A percentile compares a stretch with the other conserved stretches of the same genome.
These are phyloP conservation scores for Exophiala dermatitidis DNA, from an alignment of 2,329 filamentous ascomycete species.

Conservation along the genomic window DNA sequence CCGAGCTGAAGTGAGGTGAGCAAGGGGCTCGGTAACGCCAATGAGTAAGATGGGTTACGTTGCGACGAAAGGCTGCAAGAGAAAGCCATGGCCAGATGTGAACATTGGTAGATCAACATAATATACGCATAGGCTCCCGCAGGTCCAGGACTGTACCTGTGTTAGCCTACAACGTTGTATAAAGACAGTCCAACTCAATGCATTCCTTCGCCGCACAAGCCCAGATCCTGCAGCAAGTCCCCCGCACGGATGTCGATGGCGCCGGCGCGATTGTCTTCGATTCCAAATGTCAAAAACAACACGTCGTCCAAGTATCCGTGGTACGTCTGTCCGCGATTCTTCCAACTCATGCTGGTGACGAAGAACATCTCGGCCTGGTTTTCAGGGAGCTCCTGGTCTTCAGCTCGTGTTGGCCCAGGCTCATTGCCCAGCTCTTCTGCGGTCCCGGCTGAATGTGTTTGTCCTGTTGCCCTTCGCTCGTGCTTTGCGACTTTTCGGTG, in stretches of 20 bases:
- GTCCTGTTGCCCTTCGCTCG: neutral
- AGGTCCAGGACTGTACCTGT: too few relatives aligned
- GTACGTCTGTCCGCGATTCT: slow-evolving; percentile 41
- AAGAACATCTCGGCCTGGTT: slow-evolving; percentile 47
- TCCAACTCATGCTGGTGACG: slow-evolving; percentile 52
- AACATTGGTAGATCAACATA: too few relatives aligned
- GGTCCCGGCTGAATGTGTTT: neutral
- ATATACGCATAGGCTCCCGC: too few relatives aligned
- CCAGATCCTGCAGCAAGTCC: slow-evolving; percentile 43
- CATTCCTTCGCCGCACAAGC: slow-evolving; percentile 6
- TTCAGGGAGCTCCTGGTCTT: slow-evolving; percentile 25
- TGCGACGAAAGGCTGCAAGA: too few relatives aligned
- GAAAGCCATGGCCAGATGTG: too few relatives aligned
- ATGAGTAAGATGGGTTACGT: too few relatives aligned
- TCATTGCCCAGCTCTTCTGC: neutral
- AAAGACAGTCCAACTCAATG: neutral
- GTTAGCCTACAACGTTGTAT: neutral
- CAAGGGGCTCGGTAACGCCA: too few relatives aligned
- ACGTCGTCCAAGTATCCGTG: slow-evolving; percentile 52
- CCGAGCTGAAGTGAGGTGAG: neutral
- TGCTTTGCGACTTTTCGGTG: neutral
- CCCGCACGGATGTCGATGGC: slow-evolving; percentile 47
- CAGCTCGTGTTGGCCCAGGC: slow-evolving; percentile 3
- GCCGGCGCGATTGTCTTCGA: slow-evolving; percentile 46
- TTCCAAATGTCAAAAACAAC: slow-evolving; percentile 50